Base-by-base conservation (phyloP, 176 grass and related monocot species). In the Lolium multiflorum region DNA sequence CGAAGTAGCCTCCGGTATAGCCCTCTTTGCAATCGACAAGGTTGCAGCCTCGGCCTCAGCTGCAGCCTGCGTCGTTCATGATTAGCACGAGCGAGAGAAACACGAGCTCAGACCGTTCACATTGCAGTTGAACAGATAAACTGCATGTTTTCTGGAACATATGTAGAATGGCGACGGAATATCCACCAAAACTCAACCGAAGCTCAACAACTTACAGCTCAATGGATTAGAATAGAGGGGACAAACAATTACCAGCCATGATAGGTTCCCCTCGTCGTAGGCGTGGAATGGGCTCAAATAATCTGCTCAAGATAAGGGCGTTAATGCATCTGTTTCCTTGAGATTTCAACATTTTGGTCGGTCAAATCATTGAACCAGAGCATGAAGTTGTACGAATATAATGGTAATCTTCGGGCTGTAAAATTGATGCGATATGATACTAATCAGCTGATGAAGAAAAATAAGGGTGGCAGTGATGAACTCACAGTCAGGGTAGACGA, bases 261-360 rank as follows among this genome's bases (percentile, higher is more conserved):
- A 97, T 70, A 94, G 86, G 71, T 97, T 97, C 28, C 92, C 95
- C 76, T 97, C 95, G 74, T 97, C 95, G 43, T 97, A 94, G 9
- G 95, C 91, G 50, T 97, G 92, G 74, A 95, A 97, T 71, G 92
- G 92, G 82, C 69, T 94, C 54, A 97, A 76, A 79, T 97, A 97
- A 90, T 97, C 95, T 94, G 91, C 52, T 20, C 28, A 88, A 48
- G 14, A 78, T 18, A 79, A 73, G 57, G 68, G 2, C 18, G 28
- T 65, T 16, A 81, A 52, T 43, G 48, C 9, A 68, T 51, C 52
- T 16, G 74, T 9, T 82, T 39, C 63, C 11, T 72, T 67, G 60
- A 76, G 7, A 77, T 48, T 47, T 51, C 25, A 37, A 71, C 38
- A 47, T 37, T 3, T 18, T 38, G 4, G 4, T 28, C 5, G 22